Evolutionary conservation across 768 basidiomycete genomes (phyloP), one percentile per base, ranked within the genome.

Genomic region (Leucosporidium yakuticum): DNA sequence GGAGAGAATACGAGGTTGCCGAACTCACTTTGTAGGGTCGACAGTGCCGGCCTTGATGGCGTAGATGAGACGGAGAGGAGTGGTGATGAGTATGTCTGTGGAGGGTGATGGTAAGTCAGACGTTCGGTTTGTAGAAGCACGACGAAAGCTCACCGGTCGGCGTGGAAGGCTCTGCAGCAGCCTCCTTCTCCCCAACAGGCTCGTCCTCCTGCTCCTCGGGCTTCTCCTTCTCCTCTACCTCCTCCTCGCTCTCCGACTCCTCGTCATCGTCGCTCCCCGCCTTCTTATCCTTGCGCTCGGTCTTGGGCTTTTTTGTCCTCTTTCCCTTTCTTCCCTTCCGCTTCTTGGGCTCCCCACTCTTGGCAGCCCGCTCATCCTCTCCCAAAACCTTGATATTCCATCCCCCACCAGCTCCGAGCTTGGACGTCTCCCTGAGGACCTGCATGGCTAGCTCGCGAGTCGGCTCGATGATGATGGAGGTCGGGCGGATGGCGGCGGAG

Each of bases 401-500:
- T 20, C 32, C 66, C 25, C 50, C 67, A 12, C 89, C 90, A 73
- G 86, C 84, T 20, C 86, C 88, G 21, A 91, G 81, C 77, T 89
- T 92, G 60, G 88, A 78, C 73, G 88, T 89, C 77, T 98, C 96
- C 68, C 93, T 91, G 70, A 90, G 83, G 63, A 98, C 98, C 76
- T 99, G 96, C 74, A 91, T 87, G 0, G 93, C 92, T n/a, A 99
- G 79, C 80, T 99, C 96, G 60, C 91, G 85, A 2, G 96, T 98
- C 4, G 96, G 96, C 1, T 90, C 89, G 58, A 99, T 79, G 49
- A 99, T 81, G 27, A 99, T 67, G 3, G 89, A 64, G 90, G 83
- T 23, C 86, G 86, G 64, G 89, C 92, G 34, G 84, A 85, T 39
- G 31, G 59, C 55, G 20, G 65, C 20, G n/a, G 58, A 61, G 61